Evolutionary conservation across 192 early-diverging fungal genomes (phyloP).

Genomic region (Gonapodya prolifera): DNA sequence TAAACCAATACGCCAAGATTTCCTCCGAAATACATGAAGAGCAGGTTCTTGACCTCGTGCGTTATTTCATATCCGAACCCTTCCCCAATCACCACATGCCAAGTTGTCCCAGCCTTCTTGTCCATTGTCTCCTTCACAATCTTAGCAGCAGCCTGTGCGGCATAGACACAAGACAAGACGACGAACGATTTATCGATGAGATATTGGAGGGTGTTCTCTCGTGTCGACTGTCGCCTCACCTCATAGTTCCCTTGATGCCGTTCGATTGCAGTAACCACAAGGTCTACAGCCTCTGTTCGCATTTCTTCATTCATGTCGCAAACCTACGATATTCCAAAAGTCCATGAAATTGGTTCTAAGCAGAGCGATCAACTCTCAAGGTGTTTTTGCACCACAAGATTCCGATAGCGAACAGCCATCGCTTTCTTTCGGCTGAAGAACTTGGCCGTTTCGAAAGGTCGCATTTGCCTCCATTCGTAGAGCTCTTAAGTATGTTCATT

Average conservation of each 20-base stretch:
- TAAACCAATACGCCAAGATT: neutral
- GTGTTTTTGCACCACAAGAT: conserved; percentile 11
- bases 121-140: conserved; percentile 49
- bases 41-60: conserved; percentile 36
- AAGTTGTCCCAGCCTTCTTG: conserved; percentile 42
- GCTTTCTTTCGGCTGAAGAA: neutral
- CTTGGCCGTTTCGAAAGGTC: neutral
- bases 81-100: conserved; percentile 51
- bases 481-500: conserved; percentile 1
- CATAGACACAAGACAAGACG: neutral
- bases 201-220: neutral
- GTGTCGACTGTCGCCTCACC: conserved; percentile 17
- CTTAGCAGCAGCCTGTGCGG: conserved; percentile 33
- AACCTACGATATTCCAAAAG: neutral
- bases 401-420: conserved; percentile 13
- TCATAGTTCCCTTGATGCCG: conserved; percentile 47
- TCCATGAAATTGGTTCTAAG: neutral
- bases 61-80: conserved; percentile 52
- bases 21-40: conserved; percentile 48
- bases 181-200: neutral
- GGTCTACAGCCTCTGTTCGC: conserved; percentile 36
- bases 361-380: neutral
- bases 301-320: conserved; percentile 41
- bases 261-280: conserved; percentile 45
- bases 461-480: neutral